Percentiles rank a stretch among this genome's conserved stretches.
Conservation (phyloP, 768 basidiomycete species). For the Tricholoma flavovirens region DNA sequence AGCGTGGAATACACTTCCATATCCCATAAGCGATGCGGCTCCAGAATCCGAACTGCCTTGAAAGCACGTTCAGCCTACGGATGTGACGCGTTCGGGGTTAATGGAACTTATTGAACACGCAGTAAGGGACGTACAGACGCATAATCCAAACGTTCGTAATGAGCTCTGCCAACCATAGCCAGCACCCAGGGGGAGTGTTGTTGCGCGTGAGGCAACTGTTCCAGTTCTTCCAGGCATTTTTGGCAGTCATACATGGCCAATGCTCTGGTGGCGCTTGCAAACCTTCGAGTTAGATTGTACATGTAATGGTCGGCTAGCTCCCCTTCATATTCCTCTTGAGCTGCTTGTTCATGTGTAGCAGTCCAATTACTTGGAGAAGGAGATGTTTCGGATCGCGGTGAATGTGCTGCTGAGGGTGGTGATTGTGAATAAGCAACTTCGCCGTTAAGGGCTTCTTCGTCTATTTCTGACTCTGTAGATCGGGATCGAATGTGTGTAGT, state of each 20-base stretch:
- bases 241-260: constrained; percentile 73
- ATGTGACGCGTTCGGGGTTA: constrained; percentile 22
- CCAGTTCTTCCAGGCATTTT: constrained; percentile 69
- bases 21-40: constrained; percentile 87
- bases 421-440: constrained; percentile 58
- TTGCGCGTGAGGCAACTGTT: constrained; percentile 67
- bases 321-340: constrained; percentile 64
- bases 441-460: constrained; percentile 51
- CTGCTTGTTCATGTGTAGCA: constrained; percentile 60
- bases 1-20: constrained; percentile 97
- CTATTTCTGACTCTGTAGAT: constrained; percentile 66
- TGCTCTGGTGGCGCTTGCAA: constrained; percentile 73
- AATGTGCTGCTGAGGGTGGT: constrained; percentile 51
- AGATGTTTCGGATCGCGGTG: constrained; percentile 60
- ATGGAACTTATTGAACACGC: constrained; percentile 14
- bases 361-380: constrained; percentile 61
- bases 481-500: constrained; percentile 49
- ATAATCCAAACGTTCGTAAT: constrained; percentile 90
- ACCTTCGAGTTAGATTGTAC: constrained; percentile 73
- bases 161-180: constrained; percentile 78
- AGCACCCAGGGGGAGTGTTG: constrained; percentile 74
- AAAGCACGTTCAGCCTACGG: constrained; percentile 86
- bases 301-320: constrained; percentile 80
- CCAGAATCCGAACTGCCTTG: constrained; percentile 68
- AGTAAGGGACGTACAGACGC: constrained; percentile 57